Percentiles rank a stretch among this genome's conserved stretches.
These are phyloP conservation scores for Salix caprea DNA, from an alignment of 345 rosid species.

Conservation along the genomic window DNA sequence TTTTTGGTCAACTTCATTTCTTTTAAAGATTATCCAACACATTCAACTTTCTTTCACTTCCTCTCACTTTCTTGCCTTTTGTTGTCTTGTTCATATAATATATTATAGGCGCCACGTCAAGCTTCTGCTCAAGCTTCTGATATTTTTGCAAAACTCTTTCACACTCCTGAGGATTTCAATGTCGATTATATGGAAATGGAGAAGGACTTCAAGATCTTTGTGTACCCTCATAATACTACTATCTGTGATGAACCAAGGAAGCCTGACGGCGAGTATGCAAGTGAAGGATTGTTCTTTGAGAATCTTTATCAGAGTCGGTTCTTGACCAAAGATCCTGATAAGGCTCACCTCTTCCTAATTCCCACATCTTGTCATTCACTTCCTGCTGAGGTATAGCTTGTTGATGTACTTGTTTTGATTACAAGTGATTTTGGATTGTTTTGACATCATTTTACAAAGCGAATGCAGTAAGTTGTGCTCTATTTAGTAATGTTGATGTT, in stretches of 20 bases:
- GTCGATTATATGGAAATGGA: slow-evolving; percentile 47
- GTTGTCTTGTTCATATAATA: no score
- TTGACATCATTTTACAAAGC: no score
- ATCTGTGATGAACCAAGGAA: neutral
- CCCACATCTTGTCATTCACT: slow-evolving; percentile 7
- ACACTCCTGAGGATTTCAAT: slow-evolving; percentile 13
- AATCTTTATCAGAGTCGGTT: slow-evolving; percentile 14
- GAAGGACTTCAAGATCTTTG: slow-evolving; percentile 38
- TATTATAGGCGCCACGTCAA: no score
- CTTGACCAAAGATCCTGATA: neutral
- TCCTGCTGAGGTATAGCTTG: neutral
- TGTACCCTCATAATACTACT: slow-evolving; percentile 8
- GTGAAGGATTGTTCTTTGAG: slow-evolving; percentile 21
- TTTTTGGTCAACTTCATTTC: no score
- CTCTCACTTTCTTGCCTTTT: neutral
- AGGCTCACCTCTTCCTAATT: slow-evolving; percentile 25
- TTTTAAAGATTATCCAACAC: no score
- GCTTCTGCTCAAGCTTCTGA: neutral
- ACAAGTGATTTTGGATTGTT: neutral
- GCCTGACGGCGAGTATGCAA: slow-evolving; percentile 8
- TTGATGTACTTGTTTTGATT: no score
- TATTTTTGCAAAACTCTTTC: neutral
- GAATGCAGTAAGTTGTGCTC: no score
- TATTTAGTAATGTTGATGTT: no score
- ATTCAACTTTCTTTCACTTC: no score